Evolutionary conservation across 1,139 yeast species (phyloP), one percentile per base, ranked within the genome.

Genomic region (Spencermartinsiella ligniputridi): DNA sequence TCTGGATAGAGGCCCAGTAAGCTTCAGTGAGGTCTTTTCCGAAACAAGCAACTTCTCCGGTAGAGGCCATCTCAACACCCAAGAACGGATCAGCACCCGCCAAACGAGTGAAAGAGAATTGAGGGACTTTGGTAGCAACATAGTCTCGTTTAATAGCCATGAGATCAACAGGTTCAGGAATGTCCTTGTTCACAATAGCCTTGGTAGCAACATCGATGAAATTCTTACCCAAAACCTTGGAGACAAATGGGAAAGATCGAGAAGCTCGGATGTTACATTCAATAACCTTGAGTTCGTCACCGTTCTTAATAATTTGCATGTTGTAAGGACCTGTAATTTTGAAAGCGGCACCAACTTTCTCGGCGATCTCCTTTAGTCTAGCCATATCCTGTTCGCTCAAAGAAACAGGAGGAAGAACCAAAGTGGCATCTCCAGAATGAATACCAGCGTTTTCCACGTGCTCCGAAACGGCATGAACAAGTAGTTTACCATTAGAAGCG

Each of bases 11-110:
- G 32, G 97, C 84, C 97, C 97, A 92, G 75, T 92, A 92, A 33
- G 97, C 96, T 68, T 92, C 98, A 51, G 78, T 63, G 53, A 83
- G 69, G 66, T 88, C 83, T 53, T 73, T 74, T 60, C 98, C 98
- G 64, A 92, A 92, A 66, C 96, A 86, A 21, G 98, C 98, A 62
- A 92, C 84, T 72, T 92, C 98, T 66, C 98, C 98, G 41, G 98
- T 92, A 12, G 97, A 90, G 4, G 97, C 85, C 98, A 92, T 92
- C 72, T 92, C 98, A 55, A 92, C 98, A 50, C 98, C 98, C 63
- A 92, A 76, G 76, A 86, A 89, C 53, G 98, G 98, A 67, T 92
- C 98, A 39, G 98, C 98, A 54, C 98, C 98, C 12, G 97, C 97
- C 60, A 92, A 77, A 72, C 98, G 84, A 37, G 98, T 89, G 74